phyloP scores from a whole-genome alignment of 768 basidiomycete species.

The Boletales sp. region DNA sequence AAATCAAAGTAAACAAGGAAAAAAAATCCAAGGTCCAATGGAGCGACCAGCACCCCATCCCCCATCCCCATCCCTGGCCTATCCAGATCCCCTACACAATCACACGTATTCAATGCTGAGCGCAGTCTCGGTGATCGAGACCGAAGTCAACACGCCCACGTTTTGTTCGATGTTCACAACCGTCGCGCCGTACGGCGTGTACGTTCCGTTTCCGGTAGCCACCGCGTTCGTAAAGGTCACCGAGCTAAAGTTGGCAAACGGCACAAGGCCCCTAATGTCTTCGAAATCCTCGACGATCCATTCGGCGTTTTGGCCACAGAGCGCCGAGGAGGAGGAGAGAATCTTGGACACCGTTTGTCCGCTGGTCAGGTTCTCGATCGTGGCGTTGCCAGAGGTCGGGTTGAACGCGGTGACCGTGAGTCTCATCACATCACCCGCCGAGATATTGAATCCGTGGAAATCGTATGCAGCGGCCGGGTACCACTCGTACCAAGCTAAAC shows the following conservation, averaged over 20 bases:
- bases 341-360: neutral
- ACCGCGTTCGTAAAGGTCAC: neutral
- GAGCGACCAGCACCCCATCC: too few species aligned
- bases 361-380: neutral
- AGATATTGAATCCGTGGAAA: neutral
- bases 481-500: constrained; percentile 2
- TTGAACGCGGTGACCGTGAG: neutral
- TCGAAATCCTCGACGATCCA: constrained; percentile 2
- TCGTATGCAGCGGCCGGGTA: neutral
- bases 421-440: neutral
- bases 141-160: neutral
- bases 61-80: too few species aligned
- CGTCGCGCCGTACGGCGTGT: neutral
- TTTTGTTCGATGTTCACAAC: neutral
- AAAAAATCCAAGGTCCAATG: too few species aligned
- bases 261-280: neutral
- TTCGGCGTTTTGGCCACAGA: neutral
- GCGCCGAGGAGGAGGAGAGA: neutral
- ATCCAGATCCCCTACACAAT: too few species aligned
- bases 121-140: neutral
- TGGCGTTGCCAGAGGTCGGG: neutral
- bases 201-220: neutral
- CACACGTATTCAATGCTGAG: neutral
- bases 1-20: too few species aligned
- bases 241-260: neutral